Base-by-base conservation (phyloP, 371 early-diverging fungal species). In the Mucor piriformis region DNA sequence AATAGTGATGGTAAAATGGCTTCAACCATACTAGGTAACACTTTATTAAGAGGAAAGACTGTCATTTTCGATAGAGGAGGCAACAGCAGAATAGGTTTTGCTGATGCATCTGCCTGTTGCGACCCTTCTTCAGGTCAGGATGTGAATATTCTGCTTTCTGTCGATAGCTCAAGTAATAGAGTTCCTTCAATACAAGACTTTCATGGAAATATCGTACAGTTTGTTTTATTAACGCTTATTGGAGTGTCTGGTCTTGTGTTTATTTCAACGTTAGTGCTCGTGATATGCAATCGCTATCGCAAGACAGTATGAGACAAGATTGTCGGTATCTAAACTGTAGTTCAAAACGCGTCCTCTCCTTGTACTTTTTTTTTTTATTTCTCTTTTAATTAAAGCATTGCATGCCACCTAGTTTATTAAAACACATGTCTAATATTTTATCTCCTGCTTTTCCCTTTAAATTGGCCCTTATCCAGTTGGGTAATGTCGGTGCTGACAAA, bases 391-490 rank as follows among this genome's bases (percentile, higher is more conserved):
- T 34, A 44, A 2, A 29, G 10, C 48, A 38, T 40, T 47, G 44
- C 40, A 53, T 53, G 47, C 18, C 47, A 13, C 15, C 37, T 7
- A 23, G 24, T 59, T 29, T 54, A 10, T 35, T 50, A 5, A 63
- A 44, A 32, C 42, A 38, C 42, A 64, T 64, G 64, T 32, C 64
- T 16, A 48, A 24, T 23, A 48, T 59, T 34, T 44, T 64, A 43
- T 52, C 55, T n/a, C 25, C 58, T 6, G 47, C 54, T 61, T 72
- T 74, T n/a, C 72, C 79, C 38, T 86, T 87, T 56, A 86, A 83
- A 47, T 67, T 94, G 16, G 92, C 92, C 3, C 76, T 93, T 29
- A 73, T 93, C 43, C 97, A 97, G 73, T 82, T 97, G 2, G 69
- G 56, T 6, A 68, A 70, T 20, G 92, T 93, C 8, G 78, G 83